phyloP scores from a whole-genome alignment of 331 rosid species.

The Quercus phellos region DNA sequence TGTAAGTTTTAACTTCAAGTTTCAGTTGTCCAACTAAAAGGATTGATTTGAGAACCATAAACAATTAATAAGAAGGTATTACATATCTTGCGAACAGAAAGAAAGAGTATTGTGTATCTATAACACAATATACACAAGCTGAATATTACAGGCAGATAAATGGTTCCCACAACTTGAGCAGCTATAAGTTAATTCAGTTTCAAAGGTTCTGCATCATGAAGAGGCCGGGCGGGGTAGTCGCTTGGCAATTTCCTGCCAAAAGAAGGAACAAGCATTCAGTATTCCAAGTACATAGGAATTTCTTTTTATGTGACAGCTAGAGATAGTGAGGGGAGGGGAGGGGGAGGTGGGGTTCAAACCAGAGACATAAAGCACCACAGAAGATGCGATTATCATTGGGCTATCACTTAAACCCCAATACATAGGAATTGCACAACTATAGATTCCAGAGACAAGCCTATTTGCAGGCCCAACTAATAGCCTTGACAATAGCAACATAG shows the following conservation, averaged over 20 bases:
- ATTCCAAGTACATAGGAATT: background rate
- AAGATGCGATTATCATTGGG: too few species aligned
- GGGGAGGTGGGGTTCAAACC: too few species aligned
- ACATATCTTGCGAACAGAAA: background rate
- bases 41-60: background rate
- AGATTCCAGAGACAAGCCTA: background rate
- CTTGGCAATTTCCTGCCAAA: conserved; percentile 51
- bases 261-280: background rate
- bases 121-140: conserved; percentile 25
- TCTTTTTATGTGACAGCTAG: background rate
- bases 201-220: conserved; percentile 17
- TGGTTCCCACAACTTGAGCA: background rate
- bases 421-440: background rate
- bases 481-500: background rate
- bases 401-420: too few species aligned
- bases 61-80: background rate
- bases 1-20: background rate
- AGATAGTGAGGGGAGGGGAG: too few species aligned
- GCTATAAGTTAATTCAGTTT: background rate
- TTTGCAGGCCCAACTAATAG: background rate
- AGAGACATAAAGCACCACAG: too few species aligned
- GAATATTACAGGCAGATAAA: background rate
- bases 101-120: background rate
- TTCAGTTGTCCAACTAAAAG: background rate
- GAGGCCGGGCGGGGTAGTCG: conserved; percentile 45